A percentile compares a stretch with the other conserved stretches of the same genome.
phyloP scores from a whole-genome alignment of 2,329 filamentous ascomycete genomes.

The Lecanoromycetidae sp. region DNA sequence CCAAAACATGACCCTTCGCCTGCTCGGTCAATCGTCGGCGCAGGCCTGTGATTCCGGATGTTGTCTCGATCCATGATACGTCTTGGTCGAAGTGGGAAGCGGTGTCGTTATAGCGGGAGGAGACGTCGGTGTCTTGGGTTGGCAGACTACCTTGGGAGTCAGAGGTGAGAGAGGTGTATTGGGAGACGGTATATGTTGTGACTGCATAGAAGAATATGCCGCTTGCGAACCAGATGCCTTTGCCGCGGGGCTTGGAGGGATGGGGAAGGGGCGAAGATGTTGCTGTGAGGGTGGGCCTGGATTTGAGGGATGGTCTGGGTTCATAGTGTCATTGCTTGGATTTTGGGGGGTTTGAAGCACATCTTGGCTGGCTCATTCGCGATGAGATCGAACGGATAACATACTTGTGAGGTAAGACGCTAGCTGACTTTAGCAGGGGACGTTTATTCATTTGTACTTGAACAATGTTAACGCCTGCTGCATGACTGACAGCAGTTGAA shows the following conservation, averaged over 20 bases:
- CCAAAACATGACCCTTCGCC: constrained; percentile 36
- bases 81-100: constrained; percentile 34
- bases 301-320: neutral
- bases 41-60: constrained; percentile 31
- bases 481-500: too few relatives aligned
- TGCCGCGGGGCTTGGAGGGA: neutral
- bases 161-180: constrained; percentile 33
- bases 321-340: neutral
- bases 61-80: constrained; percentile 33
- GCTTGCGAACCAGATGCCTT: constrained; percentile 5
- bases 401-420: neutral
- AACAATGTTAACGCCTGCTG: too few relatives aligned
- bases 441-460: constrained; percentile 2
- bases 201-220: constrained; percentile 30
- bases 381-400: too few relatives aligned
- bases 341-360: too few relatives aligned
- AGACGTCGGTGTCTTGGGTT: constrained; percentile 25
- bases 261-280: neutral
- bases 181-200: constrained; percentile 33
- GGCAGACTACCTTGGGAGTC: constrained; percentile 24
- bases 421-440: neutral
- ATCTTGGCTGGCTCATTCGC: too few relatives aligned
- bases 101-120: constrained; percentile 34
- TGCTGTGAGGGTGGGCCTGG: neutral
- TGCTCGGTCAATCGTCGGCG: constrained; percentile 31